Conservation (phyloP, 1,139 yeast species). For the Meyerozyma guilliermondii region DNA sequence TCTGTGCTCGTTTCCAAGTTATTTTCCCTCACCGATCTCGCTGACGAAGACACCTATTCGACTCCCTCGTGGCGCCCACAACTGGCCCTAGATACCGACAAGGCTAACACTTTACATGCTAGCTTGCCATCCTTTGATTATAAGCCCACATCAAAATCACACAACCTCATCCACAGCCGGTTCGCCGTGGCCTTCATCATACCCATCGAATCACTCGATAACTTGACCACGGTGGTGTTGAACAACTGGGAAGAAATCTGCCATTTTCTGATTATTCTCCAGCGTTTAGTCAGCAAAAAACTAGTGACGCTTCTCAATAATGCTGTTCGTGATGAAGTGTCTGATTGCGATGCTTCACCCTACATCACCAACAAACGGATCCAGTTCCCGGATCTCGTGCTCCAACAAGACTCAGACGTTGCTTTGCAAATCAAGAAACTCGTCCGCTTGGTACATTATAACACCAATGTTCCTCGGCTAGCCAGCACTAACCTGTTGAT, state of each 20-base stretch:
- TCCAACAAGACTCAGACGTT: conserved; percentile 43
- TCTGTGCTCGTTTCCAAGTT: conserved; percentile 44
- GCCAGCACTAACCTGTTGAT: conserved; percentile 32
- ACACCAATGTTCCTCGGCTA: conserved; percentile 43
- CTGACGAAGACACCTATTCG: conserved; percentile 32
- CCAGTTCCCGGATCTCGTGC: conserved; percentile 30
- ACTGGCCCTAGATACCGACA: not conserved
- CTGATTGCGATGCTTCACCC: conserved; percentile 11
- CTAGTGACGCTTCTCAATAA: conserved; percentile 20
- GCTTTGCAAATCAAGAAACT: conserved; percentile 28
- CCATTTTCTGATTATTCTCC: conserved; percentile 34
- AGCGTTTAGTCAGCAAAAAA: conserved; percentile 32
- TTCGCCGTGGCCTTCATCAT: conserved; percentile 47
- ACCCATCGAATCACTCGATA: conserved; percentile 32
- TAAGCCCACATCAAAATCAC: not conserved
- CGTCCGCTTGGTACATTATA: conserved; percentile 34
- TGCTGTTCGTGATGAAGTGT: not conserved
- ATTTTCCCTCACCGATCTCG: conserved; percentile 35
- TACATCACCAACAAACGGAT: conserved; percentile 33
- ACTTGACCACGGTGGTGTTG: conserved; percentile 36
- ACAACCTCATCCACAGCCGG: conserved; percentile 26
- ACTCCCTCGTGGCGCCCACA: conserved; percentile 9
- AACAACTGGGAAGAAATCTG: conserved; percentile 48
- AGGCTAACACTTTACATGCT: conserved; percentile 9
- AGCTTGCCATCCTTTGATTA: not conserved